Conservation (phyloP, 371 early-diverging fungal genomes). For the Mortierella sp. region DNA sequence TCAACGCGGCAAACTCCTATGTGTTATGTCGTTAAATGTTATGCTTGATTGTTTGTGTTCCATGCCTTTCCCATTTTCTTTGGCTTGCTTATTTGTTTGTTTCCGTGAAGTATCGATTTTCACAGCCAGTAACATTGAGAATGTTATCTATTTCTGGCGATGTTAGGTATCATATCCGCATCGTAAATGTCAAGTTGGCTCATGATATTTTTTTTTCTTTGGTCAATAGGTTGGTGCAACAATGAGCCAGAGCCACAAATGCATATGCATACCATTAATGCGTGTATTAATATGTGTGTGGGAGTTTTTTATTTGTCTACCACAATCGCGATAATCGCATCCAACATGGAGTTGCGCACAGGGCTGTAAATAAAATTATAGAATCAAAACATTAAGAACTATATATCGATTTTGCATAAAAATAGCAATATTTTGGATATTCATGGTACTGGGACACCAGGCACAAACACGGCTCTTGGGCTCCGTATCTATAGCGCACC, state of each 20-base stretch:
- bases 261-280: no score
- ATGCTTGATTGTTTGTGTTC: slow-evolving; percentile 17
- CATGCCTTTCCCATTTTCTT: background rate
- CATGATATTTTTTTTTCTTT: background rate
- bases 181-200: slow-evolving; percentile 4
- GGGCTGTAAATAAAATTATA: background rate
- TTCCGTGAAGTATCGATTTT: background rate
- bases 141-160: slow-evolving; percentile 15
- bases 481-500: background rate
- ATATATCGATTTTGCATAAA: background rate
- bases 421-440: background rate
- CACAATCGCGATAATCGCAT: slow-evolving; percentile 32
- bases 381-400: no score
- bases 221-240: background rate
- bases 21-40: background rate
- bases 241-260: background rate
- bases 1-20: background rate
- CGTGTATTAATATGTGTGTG: background rate
- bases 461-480: background rate
- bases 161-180: slow-evolving; percentile 17
- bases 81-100: slow-evolving; percentile 11
- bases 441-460: background rate
- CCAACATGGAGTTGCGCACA: slow-evolving; percentile 18
- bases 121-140: background rate
- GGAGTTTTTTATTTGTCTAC: background rate